Base-by-base conservation (phyloP, 805 yeast genomes). In the Cyberlindnera americana region DNA sequence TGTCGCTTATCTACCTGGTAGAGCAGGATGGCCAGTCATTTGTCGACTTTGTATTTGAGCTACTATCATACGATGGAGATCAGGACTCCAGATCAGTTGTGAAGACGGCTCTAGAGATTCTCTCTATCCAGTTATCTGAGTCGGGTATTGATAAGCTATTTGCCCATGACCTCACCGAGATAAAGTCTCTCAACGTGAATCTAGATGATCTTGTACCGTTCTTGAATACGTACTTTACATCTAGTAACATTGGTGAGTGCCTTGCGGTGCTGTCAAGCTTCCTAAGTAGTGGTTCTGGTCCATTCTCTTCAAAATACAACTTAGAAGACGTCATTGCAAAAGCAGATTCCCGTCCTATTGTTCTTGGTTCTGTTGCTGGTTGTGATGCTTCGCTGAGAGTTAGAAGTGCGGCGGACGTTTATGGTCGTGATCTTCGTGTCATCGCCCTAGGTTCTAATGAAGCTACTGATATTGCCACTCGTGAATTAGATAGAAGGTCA, bases 381-480 rank as follows among this genome's bases (percentile, higher is more conserved):
- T 70, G 65, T 43, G 97, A 90, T 59, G 80, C 91, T 0, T 73
- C 83, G 0, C 67, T 66, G 40, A 70, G 65, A 38, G 66, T 89
- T 3, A 66, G 67, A 23, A 57, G 60, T 23, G 43, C 75, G 6
- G 79, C 87, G 0, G 48, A 52, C 2, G 26, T 45, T 0, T 13
- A 27, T 0, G 52, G 54, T 0, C 46, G 48, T 7, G 49, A 59
- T 3, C 52, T 80, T 24, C 55, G 52, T 0, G 58, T 70, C 1
- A 70, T 85, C 27, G 75, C 96, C 0, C 69, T 90, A 75, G 97
- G 96, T 0, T 77, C 95, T 0, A 55, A 59, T 18, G 95, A 87
- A 58, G 81, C 85, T 9, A 58, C 67, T 2, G 72, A 65, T 3
- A 61, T 68, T 29, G 90, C 91, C 0, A 75, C 73, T 17, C 61